Evolutionary conservation across 2,329 filamentous ascomycete species (phyloP).

Genomic region (Epichloe gansuensis): DNA sequence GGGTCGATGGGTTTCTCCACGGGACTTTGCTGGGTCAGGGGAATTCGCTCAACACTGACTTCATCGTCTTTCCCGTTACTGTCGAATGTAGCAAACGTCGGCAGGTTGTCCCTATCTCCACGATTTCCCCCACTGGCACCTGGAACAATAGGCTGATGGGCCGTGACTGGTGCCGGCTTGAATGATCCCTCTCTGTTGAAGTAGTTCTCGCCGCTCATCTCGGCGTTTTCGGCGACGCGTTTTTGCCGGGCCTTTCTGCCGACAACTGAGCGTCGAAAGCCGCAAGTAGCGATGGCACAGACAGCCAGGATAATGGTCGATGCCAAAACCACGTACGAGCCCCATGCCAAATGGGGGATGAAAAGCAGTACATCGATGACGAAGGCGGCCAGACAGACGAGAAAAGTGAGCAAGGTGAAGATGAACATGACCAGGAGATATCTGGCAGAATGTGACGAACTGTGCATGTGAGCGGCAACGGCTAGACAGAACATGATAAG

Average conservation of each 20-base stretch:
- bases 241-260: constrained; percentile 87
- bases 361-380: constrained; percentile 89
- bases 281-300: constrained; percentile 76
- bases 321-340: constrained; percentile 82
- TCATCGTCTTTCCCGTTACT: constrained; percentile 49
- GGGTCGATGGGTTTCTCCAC: constrained; percentile 36
- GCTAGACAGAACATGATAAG: constrained; percentile 75
- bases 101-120: constrained; percentile 33
- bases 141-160: constrained; percentile 45
- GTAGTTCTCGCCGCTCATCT: constrained; percentile 93
- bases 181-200: constrained; percentile 57
- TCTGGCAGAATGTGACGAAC: constrained; percentile 75
- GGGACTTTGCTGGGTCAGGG: constrained; percentile 53
- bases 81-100: constrained; percentile 53
- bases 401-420: constrained; percentile 69
- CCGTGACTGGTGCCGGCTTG: constrained; percentile 28
- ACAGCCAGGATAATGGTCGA: constrained; percentile 76
- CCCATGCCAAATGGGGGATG: constrained; percentile 86
- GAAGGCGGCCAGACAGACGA: constrained; percentile 77
- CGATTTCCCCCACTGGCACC: constrained; percentile 42
- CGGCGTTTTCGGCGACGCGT: constrained; percentile 82
- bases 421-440: constrained; percentile 80
- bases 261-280: constrained; percentile 85
- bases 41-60: constrained; percentile 56
- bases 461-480: constrained; percentile 70